Conservation (phyloP, 1,284 basidiomycete genomes). For the Apiotrichum mycotoxinovorans region DNA sequence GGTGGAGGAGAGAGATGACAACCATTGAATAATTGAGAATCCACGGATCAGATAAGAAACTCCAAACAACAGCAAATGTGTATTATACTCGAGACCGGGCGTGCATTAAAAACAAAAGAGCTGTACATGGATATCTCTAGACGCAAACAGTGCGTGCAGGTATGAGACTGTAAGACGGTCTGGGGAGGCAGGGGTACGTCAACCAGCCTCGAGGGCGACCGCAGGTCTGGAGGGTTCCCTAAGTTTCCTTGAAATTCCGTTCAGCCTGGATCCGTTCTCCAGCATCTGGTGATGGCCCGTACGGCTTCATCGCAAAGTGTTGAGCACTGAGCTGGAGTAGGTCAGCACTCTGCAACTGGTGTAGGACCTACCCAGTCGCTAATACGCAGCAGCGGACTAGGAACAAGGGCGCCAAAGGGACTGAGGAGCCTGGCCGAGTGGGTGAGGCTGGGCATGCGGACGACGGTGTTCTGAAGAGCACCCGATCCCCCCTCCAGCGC, state of each 20-base stretch:
- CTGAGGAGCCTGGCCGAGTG: constrained; percentile 34
- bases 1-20: no score
- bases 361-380: constrained; percentile 39
- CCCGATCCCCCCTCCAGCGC: constrained; percentile 62
- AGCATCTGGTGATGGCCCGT: constrained; percentile 36
- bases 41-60: no score
- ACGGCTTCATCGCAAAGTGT: constrained; percentile 37
- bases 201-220: not conserved
- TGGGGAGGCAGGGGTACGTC: no score
- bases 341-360: not conserved
- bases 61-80: no score
- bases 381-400: constrained; percentile 35
- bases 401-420: constrained; percentile 34
- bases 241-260: constrained; percentile 3
- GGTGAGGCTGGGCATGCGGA: constrained; percentile 60
- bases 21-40: no score
- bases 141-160: no score
- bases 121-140: no score
- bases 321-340: constrained; percentile 31
- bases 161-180: no score
- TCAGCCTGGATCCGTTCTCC: constrained; percentile 11
- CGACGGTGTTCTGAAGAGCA: constrained; percentile 60
- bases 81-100: no score
- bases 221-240: no score
- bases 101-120: no score